Evolutionary conservation across 805 yeast genomes (phyloP).

Genomic region (Ogataea nakhonphanomensis): DNA sequence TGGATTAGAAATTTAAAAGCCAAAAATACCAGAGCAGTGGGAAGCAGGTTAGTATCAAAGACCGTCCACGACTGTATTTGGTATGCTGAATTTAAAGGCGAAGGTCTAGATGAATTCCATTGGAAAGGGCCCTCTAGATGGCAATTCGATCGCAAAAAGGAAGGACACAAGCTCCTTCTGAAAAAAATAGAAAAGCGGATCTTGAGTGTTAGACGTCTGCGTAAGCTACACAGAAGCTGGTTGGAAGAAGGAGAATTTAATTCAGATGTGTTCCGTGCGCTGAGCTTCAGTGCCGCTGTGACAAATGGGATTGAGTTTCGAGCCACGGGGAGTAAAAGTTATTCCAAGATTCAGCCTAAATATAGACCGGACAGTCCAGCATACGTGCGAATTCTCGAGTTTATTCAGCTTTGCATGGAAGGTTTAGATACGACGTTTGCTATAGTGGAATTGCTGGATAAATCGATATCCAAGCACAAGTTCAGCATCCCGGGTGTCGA

Average conservation of each 20-base stretch:
- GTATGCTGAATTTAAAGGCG: conserved; percentile 11
- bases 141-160: conserved; percentile 9
- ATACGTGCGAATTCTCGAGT: conserved; percentile 15
- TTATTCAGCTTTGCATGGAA: conserved; percentile 9
- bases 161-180: conserved; percentile 12
- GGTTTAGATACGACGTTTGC: conserved; percentile 12
- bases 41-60: conserved; percentile 11
- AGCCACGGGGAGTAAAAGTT: conserved; percentile 7
- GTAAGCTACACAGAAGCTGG: conserved; percentile 1
- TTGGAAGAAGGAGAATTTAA: neutral
- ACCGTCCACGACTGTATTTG: conserved; percentile 17
- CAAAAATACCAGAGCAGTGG: conserved; percentile 7
- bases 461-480: conserved; percentile 6
- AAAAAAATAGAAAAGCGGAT: conserved; percentile 12
- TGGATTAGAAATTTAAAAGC: conserved; percentile 12
- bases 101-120: conserved; percentile 5
- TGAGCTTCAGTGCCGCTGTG: neutral
- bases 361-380: conserved; percentile 6
- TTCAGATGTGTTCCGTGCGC: neutral
- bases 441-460: conserved; percentile 10
- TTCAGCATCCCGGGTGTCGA: conserved; percentile 1
- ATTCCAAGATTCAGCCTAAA: conserved; percentile 10
- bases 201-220: conserved; percentile 1
- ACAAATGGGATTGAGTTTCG: conserved; percentile 2
- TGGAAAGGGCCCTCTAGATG: conserved; percentile 14